Evolutionary conservation across 2,329 filamentous ascomycete genomes (phyloP), one percentile per base, ranked within the genome.

Genomic region (Fusarium subglutinans): DNA sequence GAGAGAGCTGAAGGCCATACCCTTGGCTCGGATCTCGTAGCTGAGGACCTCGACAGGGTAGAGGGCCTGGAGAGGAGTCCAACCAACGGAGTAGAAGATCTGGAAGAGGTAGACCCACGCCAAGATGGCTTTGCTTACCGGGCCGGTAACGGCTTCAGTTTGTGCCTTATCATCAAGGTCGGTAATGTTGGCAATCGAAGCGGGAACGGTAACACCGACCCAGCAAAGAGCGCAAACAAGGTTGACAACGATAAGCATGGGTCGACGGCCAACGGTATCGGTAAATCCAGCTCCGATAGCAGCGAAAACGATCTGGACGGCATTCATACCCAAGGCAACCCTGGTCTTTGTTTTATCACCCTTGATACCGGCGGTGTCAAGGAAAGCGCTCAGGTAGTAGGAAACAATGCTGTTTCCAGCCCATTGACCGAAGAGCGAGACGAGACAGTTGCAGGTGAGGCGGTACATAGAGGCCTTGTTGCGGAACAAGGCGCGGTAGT

Each of bases 21-120:
- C 87, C 81, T 89, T 89, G 58, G 86, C 87, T 59, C 87, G 84
- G 75, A 86, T 87, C 77, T 89, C 86, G 71, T 87, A 88, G 22
- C 83, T 85, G 17, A 89, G 82, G 20, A 86, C 85, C 75, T 89
- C 87, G 55, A 88, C 87, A 1, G 87, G 86, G 76, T 88, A 89
- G 20, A 89, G 79, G 4, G 80, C 80, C 63, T 82, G 80, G 13
- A 82, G 75, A 0, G 81, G 81, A 26, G 81, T 82, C 75, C 78
- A 78, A 1, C 80, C 81, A 47, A 89, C 76, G 0, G 85, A 87
- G 80, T 86, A 90, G 37, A 22, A 73, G 53, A 76, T 76, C 44
- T 74, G 70, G 61, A 79, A 79, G 28, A 80, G 72, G 55, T 75
- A 79, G 37, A 87, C 82, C 72, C 86, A 85, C 13, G 86, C 87